A percentile compares a stretch with the other conserved stretches of the same genome.
Evolutionary conservation across 2,329 filamentous ascomycete species (phyloP).

Genomic region (Ophiosphaerella herpotricha): DNA sequence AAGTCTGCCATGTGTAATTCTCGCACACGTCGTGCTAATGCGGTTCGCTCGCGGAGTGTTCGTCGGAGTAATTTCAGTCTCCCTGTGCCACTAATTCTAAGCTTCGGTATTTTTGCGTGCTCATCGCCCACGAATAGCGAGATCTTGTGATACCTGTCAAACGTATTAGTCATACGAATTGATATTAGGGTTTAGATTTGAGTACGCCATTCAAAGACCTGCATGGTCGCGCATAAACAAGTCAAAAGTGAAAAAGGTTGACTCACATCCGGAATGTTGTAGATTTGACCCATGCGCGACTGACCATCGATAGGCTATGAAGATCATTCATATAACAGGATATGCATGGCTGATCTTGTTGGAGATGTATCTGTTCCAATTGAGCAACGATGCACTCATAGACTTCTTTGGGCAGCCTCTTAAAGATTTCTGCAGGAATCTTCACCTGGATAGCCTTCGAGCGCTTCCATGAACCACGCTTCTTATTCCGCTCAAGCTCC

Average conservation of each 20-base stretch:
- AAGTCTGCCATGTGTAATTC: constrained; percentile 59
- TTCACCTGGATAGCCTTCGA: constrained; percentile 10
- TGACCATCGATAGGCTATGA: constrained; percentile 58
- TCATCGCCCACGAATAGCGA: constrained; percentile 54
- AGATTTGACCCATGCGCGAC: constrained; percentile 60
- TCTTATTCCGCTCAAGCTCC: constrained; percentile 43
- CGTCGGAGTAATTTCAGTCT: constrained; percentile 60
- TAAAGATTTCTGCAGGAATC: constrained; percentile 45
- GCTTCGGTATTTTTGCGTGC: constrained; percentile 29
- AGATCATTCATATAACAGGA: constrained; percentile 62
- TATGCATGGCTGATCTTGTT: constrained; percentile 49
- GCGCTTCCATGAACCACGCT: constrained; percentile 38
- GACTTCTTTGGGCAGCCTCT: constrained; percentile 57
- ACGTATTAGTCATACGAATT: constrained; percentile 1
- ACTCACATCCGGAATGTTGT: constrained; percentile 57
- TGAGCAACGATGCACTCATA: constrained; percentile 61
- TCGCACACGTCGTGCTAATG: constrained; percentile 57
- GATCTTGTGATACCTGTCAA: constrained; percentile 54
- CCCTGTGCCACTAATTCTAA: constrained; percentile 55
- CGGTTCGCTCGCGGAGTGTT: constrained; percentile 57
- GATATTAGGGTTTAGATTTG: neutral
- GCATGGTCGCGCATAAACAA: no score
- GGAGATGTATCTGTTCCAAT: constrained; percentile 52
- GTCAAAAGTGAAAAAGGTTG: no score
- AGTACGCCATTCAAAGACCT: no score